Evolutionary conservation across 2,329 filamentous ascomycete species (phyloP).

Genomic region (Colletotrichum sp.): DNA sequence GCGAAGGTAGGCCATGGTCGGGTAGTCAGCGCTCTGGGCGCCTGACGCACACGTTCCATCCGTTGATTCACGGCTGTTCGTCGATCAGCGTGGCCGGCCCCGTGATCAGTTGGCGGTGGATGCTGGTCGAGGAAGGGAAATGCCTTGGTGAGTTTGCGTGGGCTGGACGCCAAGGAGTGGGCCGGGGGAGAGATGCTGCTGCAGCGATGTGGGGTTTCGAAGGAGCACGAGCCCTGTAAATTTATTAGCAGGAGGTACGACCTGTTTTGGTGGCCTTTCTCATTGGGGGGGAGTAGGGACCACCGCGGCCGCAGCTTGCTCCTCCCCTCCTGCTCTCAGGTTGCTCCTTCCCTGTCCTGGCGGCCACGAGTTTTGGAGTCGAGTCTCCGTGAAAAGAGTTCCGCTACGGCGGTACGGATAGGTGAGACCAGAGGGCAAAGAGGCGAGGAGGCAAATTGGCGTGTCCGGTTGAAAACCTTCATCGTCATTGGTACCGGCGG

Average conservation of each 20-base stretch:
- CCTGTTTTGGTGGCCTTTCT: not conserved
- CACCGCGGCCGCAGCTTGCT: not conserved
- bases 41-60: not conserved
- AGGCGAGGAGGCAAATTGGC: not conserved
- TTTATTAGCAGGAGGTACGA: conserved; percentile 5
- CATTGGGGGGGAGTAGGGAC: not conserved
- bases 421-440: not conserved
- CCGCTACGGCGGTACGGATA: not conserved
- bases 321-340: not conserved
- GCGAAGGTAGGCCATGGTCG: not conserved
- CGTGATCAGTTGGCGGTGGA: not conserved
- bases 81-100: not conserved
- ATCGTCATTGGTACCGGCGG: not conserved
- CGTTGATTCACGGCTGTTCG: not conserved
- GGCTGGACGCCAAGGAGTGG: not conserved
- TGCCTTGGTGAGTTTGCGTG: not conserved
- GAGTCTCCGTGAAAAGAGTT: not conserved
- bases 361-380: not conserved
- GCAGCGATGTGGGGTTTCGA: conserved; percentile 12
- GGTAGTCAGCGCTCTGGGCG: not conserved
- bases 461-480: not conserved
- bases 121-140: not conserved
- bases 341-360: not conserved
- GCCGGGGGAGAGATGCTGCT: not conserved
- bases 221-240: conserved; percentile 8